Percentiles rank a stretch among this genome's conserved stretches.
Evolutionary conservation across 2,329 filamentous ascomycete species (phyloP).

Genomic region (Amphichorda felina): DNA sequence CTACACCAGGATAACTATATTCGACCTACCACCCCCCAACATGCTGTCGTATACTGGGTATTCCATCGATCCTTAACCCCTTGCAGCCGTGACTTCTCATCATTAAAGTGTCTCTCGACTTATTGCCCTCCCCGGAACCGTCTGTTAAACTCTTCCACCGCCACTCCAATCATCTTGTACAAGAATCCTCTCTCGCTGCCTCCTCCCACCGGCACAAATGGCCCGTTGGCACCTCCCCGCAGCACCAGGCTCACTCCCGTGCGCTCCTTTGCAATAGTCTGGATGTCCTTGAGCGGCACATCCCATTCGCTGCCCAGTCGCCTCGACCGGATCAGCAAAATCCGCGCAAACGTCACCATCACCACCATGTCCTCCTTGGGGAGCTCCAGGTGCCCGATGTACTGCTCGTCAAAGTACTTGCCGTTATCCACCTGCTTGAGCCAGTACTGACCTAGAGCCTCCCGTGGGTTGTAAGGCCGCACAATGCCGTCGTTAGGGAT

Average conservation of each 20-base stretch:
- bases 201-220: constrained; percentile 88
- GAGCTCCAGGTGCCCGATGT: constrained; percentile 92
- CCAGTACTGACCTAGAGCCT: constrained; percentile 96
- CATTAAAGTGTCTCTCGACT: not conserved
- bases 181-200: constrained; percentile 58
- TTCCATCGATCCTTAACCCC: no score
- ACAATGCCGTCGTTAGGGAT: constrained; percentile 89
- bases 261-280: constrained; percentile 93
- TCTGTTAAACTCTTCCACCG: constrained; percentile 56
- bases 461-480: constrained; percentile 84
- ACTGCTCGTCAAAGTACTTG: constrained; percentile 94
- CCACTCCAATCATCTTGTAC: constrained; percentile 53
- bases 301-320: constrained; percentile 90
- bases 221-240: constrained; percentile 83
- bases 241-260: constrained; percentile 85
- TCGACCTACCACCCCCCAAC: no score
- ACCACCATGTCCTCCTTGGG: constrained; percentile 79
- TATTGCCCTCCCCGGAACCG: constrained; percentile 33
- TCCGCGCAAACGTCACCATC: constrained; percentile 78
- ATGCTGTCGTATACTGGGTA: no score
- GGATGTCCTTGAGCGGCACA: constrained; percentile 86
- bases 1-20: no score
- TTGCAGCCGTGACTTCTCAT: no score
- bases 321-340: constrained; percentile 82
- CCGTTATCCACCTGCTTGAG: constrained; percentile 96